Conservation (phyloP, 495 filamentous ascomycete species). For the Gamarada debralockiae region DNA sequence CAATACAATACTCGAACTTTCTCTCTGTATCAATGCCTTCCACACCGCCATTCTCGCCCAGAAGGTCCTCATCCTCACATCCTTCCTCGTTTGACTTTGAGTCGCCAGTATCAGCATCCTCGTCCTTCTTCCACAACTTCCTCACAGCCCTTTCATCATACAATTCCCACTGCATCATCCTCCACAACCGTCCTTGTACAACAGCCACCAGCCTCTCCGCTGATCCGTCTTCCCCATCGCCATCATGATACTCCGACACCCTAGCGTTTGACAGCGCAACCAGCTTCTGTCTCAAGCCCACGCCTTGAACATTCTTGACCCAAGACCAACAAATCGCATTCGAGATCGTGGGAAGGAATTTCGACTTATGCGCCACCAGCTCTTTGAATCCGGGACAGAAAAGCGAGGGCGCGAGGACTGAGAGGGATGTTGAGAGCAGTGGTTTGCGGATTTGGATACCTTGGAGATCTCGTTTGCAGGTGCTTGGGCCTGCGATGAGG, state of each 20-base stretch:
- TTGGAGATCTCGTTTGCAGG: neutral
- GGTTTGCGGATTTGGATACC: neutral
- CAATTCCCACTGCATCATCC: constrained; percentile 21
- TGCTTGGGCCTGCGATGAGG: neutral
- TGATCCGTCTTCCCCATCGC: neutral
- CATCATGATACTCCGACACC: neutral
- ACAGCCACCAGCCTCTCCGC: neutral
- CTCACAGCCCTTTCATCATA: constrained; percentile 2
- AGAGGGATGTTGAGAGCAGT: neutral
- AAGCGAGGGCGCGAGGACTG: neutral
- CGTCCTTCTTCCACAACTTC: constrained; percentile 1
- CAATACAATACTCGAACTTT: neutral
- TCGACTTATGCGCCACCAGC: constrained; percentile 16
- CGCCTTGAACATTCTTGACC: constrained; percentile 7
- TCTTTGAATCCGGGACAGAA: constrained; percentile 19
- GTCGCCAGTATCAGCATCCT: neutral
- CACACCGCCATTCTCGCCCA: neutral
- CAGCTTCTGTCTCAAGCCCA: constrained; percentile 13
- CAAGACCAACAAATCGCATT: constrained; percentile 10
- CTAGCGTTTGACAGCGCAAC: neutral
- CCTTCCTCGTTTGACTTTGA: neutral
- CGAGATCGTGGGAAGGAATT: constrained; percentile 16
- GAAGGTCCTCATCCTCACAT: constrained; percentile 1
- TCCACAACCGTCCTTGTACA: constrained; percentile 15
- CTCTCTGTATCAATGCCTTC: neutral